Evolutionary conservation across 495 filamentous ascomycete genomes (phyloP).

Genomic region (Neurospora tetraspora): DNA sequence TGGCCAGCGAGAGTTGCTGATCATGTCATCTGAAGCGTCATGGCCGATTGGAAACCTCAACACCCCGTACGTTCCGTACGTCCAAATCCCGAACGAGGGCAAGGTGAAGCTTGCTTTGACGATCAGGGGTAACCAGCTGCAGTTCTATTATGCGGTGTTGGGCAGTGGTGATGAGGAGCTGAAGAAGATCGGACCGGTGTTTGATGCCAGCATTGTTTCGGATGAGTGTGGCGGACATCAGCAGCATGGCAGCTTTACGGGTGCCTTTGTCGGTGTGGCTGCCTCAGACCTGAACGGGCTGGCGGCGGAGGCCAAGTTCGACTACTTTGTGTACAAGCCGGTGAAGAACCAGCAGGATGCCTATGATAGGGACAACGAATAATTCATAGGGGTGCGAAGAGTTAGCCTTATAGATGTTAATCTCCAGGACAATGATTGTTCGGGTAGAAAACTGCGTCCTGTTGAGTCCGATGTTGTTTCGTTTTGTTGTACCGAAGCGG

Average conservation of each 20-base stretch:
- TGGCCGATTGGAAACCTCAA: conserved; percentile 38
- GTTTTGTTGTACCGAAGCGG: background rate
- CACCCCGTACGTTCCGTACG: conserved; percentile 21
- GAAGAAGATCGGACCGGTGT: conserved; percentile 40
- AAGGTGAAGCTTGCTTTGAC: conserved; percentile 39
- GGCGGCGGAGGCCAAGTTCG: conserved; percentile 35
- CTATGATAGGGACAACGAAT: conserved; percentile 20
- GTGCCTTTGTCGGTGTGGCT: conserved; percentile 46
- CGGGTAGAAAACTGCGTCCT: background rate
- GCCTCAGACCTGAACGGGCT: conserved; percentile 44
- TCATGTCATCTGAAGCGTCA: conserved; percentile 39
- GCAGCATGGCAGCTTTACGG: conserved; percentile 46
- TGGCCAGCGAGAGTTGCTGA: conserved; percentile 42
- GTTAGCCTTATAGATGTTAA: background rate
- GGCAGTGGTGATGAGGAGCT: conserved; percentile 25
- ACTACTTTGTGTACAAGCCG: conserved; percentile 42
- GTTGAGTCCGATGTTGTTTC: background rate
- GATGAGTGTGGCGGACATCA: conserved; percentile 50
- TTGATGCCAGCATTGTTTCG: conserved; percentile 42
- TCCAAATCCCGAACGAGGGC: conserved; percentile 38
- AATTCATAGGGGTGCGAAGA: background rate
- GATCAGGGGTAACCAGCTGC: conserved; percentile 36
- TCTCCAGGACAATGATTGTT: background rate
- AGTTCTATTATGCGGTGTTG: conserved; percentile 40
- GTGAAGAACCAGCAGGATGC: conserved; percentile 36